A percentile compares a stretch with the other conserved stretches of the same genome.
These are phyloP conservation scores for Prunus campanulata DNA, from an alignment of 306 rosid genomes.

Conservation along the genomic window DNA sequence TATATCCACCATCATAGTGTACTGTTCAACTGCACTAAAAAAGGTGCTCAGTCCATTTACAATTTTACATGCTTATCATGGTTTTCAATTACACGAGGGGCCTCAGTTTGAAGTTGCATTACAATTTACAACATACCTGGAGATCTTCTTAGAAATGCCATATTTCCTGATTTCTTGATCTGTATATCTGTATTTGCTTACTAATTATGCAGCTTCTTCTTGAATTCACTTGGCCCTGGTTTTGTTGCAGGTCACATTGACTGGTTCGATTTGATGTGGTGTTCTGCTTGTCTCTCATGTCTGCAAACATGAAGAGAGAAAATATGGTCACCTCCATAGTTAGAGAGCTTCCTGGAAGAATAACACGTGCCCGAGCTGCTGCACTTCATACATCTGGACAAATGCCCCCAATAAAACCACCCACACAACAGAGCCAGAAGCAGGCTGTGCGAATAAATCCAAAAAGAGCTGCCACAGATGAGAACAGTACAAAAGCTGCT, in stretches of 20 bases:
- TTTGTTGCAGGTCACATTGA: constrained; percentile 42
- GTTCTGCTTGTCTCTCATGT: constrained; percentile 34
- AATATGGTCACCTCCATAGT: constrained; percentile 29
- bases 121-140: not conserved
- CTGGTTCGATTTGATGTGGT: constrained; percentile 21
- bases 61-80: not conserved
- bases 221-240: constrained; percentile 8
- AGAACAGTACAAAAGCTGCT: constrained; percentile 25
- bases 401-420: constrained; percentile 45
- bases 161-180: not conserved
- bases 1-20: not conserved
- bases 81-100: not conserved
- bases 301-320: constrained; percentile 69
- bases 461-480: constrained; percentile 40
- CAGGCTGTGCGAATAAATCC: constrained; percentile 36
- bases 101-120: not conserved
- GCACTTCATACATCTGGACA: constrained; percentile 48
- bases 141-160: not conserved
- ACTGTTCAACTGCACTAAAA: not conserved
- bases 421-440: constrained; percentile 38
- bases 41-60: not conserved
- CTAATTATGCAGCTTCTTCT: not conserved
- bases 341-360: constrained; percentile 48
- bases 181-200: not conserved
- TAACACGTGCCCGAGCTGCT: constrained; percentile 78